These are phyloP conservation scores for Ballota nigra DNA, from an alignment of 257 asterid genomes.

Conservation along the genomic window DNA sequence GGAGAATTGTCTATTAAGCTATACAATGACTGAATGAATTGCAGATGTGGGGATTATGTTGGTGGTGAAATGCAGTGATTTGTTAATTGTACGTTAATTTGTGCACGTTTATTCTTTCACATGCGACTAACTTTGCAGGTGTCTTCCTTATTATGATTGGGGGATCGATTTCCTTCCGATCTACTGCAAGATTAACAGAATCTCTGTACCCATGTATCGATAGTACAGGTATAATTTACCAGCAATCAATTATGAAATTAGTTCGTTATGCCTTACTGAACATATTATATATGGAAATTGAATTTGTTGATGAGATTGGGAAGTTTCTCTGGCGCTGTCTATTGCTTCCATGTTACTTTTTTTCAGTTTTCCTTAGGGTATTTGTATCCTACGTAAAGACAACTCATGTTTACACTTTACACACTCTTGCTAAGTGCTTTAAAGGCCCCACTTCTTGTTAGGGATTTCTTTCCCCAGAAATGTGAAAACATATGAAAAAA, in stretches of 20 bases:
- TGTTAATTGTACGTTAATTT: constrained; percentile 14
- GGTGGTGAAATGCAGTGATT: constrained; percentile 24
- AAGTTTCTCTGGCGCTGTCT: constrained; percentile 6
- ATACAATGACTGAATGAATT: constrained; percentile 18
- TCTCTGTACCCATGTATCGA: neutral
- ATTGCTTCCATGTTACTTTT: constrained; percentile 20
- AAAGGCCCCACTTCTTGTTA: constrained; percentile 19
- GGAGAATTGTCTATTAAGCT: constrained; percentile 19
- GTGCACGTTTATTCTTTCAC: neutral
- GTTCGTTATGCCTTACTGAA: neutral
- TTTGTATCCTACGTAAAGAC: constrained; percentile 20
- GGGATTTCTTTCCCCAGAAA: constrained; percentile 7
- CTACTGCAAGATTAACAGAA: neutral
- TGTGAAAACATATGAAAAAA: constrained; percentile 2
- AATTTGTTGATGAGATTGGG: constrained; percentile 7
- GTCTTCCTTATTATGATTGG: neutral
- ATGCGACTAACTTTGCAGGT: neutral
- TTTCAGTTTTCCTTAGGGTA: neutral
- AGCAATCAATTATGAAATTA: neutral
- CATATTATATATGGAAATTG: neutral
- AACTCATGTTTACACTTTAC: constrained; percentile 7
- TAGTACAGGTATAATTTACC: neutral
- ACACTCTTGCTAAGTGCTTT: constrained; percentile 1
- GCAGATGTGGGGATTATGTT: constrained; percentile 19
- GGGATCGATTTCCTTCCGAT: neutral